Percentiles rank a stretch among this genome's conserved stretches.
Conservation (phyloP, 2,329 filamentous ascomycete species). For the Colletotrichum endophyticum region DNA sequence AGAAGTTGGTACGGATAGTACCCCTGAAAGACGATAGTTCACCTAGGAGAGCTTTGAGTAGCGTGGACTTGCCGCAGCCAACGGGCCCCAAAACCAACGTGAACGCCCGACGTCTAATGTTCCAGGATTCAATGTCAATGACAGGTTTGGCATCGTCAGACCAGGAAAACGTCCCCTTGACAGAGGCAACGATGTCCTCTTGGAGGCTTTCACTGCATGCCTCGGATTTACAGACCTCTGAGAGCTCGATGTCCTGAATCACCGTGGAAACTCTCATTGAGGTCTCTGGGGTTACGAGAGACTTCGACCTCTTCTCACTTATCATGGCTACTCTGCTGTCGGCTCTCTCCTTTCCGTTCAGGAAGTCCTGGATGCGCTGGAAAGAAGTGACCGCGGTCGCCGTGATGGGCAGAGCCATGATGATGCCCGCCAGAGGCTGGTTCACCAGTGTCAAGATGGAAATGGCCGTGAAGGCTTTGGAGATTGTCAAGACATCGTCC, state of each 20-base stretch:
- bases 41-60: constrained; percentile 34
- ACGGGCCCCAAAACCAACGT: constrained; percentile 37
- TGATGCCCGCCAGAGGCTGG: constrained; percentile 22
- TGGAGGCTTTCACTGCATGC: neutral
- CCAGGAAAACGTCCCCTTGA: constrained; percentile 18
- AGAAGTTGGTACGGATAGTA: constrained; percentile 17
- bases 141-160: constrained; percentile 1
- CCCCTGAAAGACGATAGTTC: constrained; percentile 25
- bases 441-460: constrained; percentile 27
- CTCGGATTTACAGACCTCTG: neutral
- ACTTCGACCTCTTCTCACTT: neutral
- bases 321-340: constrained; percentile 1
- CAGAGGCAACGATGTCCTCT: neutral
- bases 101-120: constrained; percentile 7
- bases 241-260: neutral
- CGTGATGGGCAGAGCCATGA: constrained; percentile 24
- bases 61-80: constrained; percentile 39
- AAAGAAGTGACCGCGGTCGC: constrained; percentile 25
- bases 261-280: neutral
- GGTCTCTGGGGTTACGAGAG: no score
- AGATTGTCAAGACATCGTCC: constrained; percentile 5
- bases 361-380: constrained; percentile 28
- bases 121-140: constrained; percentile 10
- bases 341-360: constrained; percentile 22
- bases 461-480: constrained; percentile 23